These are phyloP conservation scores for Avena insularis DNA, from an alignment of 176 grass and related monocot species.

Conservation along the genomic window DNA sequence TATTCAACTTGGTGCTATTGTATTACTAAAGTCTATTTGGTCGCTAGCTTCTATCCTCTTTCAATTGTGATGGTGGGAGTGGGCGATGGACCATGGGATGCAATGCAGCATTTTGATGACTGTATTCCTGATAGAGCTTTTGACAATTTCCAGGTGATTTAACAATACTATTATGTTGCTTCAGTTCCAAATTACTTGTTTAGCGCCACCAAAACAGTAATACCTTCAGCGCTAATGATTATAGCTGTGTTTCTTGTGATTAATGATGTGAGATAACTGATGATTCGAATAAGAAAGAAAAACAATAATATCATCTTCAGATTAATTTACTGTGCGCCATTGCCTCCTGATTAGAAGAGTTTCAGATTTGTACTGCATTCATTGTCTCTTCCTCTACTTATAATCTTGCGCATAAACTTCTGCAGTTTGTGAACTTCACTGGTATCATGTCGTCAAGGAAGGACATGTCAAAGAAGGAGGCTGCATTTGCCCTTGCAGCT, in stretches of 20 bases:
- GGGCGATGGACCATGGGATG: constrained; percentile 96
- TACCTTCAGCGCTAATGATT: constrained; percentile 9
- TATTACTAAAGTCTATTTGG: constrained; percentile 49
- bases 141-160: constrained; percentile 96
- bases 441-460: constrained; percentile 79
- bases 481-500: constrained; percentile 85
- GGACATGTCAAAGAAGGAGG: constrained; percentile 83
- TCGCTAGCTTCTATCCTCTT: constrained; percentile 85
- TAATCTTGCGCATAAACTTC: constrained; percentile 24
- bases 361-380: constrained; percentile 18
- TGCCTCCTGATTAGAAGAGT: constrained; percentile 39
- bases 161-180: constrained; percentile 9
- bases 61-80: constrained; percentile 99
- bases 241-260: background rate
- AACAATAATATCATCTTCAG: background rate
- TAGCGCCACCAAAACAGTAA: background rate
- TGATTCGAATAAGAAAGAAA: background rate
- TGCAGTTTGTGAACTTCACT: constrained; percentile 97
- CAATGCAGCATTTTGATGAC: constrained; percentile 94
- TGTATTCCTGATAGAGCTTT: constrained; percentile 89
- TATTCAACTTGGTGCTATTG: constrained; percentile 21
- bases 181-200: background rate
- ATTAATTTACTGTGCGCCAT: background rate
- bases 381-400: background rate
- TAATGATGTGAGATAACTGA: background rate